A percentile compares a stretch with the other conserved stretches of the same genome.
These are phyloP conservation scores for Penicillium digitatum DNA, from an alignment of 2,329 filamentous ascomycete genomes.

Conservation along the genomic window DNA sequence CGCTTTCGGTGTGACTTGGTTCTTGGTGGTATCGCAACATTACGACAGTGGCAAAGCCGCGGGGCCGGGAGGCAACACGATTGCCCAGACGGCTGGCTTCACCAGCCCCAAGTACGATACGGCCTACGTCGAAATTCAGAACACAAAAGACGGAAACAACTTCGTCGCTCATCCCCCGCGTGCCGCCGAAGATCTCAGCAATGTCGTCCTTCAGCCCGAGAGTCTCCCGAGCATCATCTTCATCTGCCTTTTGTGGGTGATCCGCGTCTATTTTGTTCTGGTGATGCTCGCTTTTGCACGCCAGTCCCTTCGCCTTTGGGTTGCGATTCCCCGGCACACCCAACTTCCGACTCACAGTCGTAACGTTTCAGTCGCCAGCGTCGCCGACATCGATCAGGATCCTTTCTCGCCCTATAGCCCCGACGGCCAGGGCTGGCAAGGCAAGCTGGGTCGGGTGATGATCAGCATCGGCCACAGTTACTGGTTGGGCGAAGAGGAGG, in stretches of 20 bases:
- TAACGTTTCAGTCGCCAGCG: conserved; percentile 46
- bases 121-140: conserved; percentile 52
- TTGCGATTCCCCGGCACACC: conserved; percentile 41
- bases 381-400: conserved; percentile 53
- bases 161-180: conserved; percentile 46
- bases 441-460: conserved; percentile 74
- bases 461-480: conserved; percentile 69
- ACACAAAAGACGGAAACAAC: conserved; percentile 43
- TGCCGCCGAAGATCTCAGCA: conserved; percentile 51
- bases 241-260: conserved; percentile 67
- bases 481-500: conserved; percentile 67
- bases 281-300: conserved; percentile 80
- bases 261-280: conserved; percentile 78
- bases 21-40: conserved; percentile 64
- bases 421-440: conserved; percentile 75
- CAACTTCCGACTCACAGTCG: conserved; percentile 41
- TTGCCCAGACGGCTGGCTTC: conserved; percentile 62
- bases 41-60: conserved; percentile 45
- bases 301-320: conserved; percentile 64
- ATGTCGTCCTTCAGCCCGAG: conserved; percentile 62
- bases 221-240: conserved; percentile 73
- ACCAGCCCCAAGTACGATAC: conserved; percentile 61
- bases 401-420: conserved; percentile 66
- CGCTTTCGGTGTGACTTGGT: conserved; percentile 81
- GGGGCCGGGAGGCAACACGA: conserved; percentile 53